Conservation (phyloP, 495 filamentous ascomycete genomes). For the Hypoxylon fuscum region DNA sequence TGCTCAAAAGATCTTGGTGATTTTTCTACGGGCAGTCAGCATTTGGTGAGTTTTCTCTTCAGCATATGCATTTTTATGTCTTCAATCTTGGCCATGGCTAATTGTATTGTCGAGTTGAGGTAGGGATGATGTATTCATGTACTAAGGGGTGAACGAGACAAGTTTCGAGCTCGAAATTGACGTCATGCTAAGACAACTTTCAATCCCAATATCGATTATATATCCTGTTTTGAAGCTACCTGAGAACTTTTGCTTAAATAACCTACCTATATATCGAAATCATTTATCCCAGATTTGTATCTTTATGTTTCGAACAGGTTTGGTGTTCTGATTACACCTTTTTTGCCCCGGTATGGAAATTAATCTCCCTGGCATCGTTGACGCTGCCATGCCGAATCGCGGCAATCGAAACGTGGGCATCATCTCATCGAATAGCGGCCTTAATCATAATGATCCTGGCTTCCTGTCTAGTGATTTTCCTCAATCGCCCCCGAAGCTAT, state of each 20-base stretch:
- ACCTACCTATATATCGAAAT: background rate
- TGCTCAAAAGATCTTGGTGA: too few relatives aligned
- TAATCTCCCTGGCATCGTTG: slow-evolving; percentile 44
- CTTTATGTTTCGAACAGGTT: background rate
- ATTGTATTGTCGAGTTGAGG: too few relatives aligned
- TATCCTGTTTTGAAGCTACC: slow-evolving; percentile 3
- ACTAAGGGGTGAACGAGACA: slow-evolving; percentile 1
- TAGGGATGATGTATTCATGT: background rate
- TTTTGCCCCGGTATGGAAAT: slow-evolving; percentile 41
- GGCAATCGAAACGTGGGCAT: slow-evolving; percentile 45
- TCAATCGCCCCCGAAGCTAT: slow-evolving; percentile 61
- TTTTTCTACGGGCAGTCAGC: too few relatives aligned
- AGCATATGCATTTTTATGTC: too few relatives aligned
- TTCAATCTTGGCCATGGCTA: too few relatives aligned
- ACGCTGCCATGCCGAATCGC: slow-evolving; percentile 43
- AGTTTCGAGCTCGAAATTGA: slow-evolving; percentile 23
- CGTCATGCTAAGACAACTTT: slow-evolving; percentile 22
- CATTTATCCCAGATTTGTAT: background rate
- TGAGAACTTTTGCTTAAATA: background rate
- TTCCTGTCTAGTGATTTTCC: slow-evolving; percentile 50
- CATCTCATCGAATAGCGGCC: slow-evolving; percentile 41
- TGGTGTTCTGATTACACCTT: background rate
- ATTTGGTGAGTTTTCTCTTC: too few relatives aligned
- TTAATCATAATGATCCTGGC: slow-evolving; percentile 48
- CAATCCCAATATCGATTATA: background rate